phyloP scores from a whole-genome alignment of 1,284 basidiomycete genomes.

The Ustilago nuda region DNA sequence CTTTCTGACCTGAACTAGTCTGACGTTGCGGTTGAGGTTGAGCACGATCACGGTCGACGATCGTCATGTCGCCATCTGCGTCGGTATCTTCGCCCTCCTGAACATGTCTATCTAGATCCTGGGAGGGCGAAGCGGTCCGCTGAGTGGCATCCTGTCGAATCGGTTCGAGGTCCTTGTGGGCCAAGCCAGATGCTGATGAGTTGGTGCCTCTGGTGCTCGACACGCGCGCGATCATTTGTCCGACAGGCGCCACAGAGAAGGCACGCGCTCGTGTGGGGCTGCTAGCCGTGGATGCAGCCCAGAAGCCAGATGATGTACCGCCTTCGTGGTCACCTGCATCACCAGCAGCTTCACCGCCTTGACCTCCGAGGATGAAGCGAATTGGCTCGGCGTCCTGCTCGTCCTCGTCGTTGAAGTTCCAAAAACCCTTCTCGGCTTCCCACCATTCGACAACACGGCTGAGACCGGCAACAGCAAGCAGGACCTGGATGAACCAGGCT shows the following conservation, averaged over 20 bases:
- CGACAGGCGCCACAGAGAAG: constrained; percentile 26
- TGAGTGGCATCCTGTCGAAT: constrained; percentile 8
- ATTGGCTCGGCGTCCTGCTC: constrained; percentile 70
- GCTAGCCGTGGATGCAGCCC: constrained; percentile 29
- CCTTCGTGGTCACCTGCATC: constrained; percentile 24
- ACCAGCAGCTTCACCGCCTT: constrained; percentile 19
- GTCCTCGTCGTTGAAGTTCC: constrained; percentile 97
- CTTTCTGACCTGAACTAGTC: constrained; percentile 15
- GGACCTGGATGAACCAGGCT: constrained; percentile 93
- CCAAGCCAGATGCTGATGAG: constrained; percentile 54
- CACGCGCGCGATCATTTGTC: constrained; percentile 1
- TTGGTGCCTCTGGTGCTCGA: constrained; percentile 46
- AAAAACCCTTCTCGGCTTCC: constrained; percentile 99
- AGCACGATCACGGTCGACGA: constrained; percentile 34
- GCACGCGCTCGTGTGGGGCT: constrained; percentile 37
- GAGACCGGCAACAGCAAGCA: constrained; percentile 92
- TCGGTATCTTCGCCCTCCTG: constrained; percentile 18
- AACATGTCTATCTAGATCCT: not conserved
- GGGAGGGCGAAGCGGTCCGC: constrained; percentile 12
- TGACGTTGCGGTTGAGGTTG: constrained; percentile 17
- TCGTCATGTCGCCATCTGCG: constrained; percentile 43
- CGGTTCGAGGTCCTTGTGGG: constrained; percentile 18
- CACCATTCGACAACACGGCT: constrained; percentile 99
- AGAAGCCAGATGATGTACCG: constrained; percentile 22
- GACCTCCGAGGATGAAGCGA: constrained; percentile 53